Conservation (phyloP, 2,329 filamentous ascomycete genomes). For the Huntiella omanensis region DNA sequence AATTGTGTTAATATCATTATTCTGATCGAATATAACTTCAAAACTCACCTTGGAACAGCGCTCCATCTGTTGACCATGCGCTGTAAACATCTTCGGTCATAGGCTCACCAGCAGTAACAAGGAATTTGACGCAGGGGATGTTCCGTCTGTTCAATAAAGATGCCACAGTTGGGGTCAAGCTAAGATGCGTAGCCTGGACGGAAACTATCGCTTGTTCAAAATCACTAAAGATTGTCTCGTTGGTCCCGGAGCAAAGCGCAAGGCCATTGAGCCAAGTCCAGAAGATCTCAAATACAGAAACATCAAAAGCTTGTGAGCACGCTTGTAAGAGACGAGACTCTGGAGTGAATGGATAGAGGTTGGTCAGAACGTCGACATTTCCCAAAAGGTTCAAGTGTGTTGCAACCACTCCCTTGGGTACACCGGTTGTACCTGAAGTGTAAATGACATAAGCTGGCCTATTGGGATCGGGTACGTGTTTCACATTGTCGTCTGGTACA, state of each 20-base stretch:
- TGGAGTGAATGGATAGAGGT: slow-evolving; percentile 40
- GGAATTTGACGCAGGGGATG: slow-evolving; percentile 51
- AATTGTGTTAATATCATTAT: background rate
- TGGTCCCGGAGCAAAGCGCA: slow-evolving; percentile 55
- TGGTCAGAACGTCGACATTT: slow-evolving; percentile 49
- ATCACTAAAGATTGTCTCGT: slow-evolving; percentile 56
- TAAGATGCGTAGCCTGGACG: slow-evolving; percentile 57
- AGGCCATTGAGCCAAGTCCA: slow-evolving; percentile 65
- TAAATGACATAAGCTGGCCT: slow-evolving; percentile 60
- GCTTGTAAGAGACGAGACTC: slow-evolving; percentile 53
- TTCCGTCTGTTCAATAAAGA: slow-evolving; percentile 49
- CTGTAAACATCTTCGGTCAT: slow-evolving; percentile 53
- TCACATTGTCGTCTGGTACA: slow-evolving; percentile 18
- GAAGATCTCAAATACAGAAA: slow-evolving; percentile 82
- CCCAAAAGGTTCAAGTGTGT: slow-evolving; percentile 58
- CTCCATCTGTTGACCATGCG: slow-evolving; percentile 38
- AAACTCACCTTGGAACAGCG: slow-evolving; percentile 47
- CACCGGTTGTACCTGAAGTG: slow-evolving; percentile 67
- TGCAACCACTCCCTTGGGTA: slow-evolving; percentile 62
- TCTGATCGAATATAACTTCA: slow-evolving; percentile 3
- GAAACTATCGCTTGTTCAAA: slow-evolving; percentile 46
- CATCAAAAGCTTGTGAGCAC: slow-evolving; percentile 70
- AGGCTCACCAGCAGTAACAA: slow-evolving; percentile 67
- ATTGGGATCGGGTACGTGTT: slow-evolving; percentile 22
- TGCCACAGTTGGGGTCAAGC: slow-evolving; percentile 71